phyloP scores from a whole-genome alignment of 2,329 filamentous ascomycete species.

The Alternaria tenuissima region DNA sequence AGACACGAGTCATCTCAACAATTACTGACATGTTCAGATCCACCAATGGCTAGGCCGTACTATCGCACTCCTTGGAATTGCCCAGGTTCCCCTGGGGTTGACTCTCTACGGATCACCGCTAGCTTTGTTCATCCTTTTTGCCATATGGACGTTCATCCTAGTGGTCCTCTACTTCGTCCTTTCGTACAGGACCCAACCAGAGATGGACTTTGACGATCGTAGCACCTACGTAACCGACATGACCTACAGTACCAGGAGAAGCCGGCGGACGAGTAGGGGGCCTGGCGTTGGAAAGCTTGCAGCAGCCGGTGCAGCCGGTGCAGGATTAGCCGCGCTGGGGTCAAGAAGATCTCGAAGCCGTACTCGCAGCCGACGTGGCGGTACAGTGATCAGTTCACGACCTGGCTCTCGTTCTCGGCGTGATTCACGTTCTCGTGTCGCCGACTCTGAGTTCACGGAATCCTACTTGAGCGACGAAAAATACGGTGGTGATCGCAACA shows the following conservation, averaged over 20 bases:
- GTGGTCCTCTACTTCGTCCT: conserved; percentile 81
- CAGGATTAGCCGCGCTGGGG: conserved; percentile 64
- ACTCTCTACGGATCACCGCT: conserved; percentile 92
- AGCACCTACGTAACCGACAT: conserved; percentile 67
- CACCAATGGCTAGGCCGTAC: conserved; percentile 88
- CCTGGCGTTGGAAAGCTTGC: conserved; percentile 58
- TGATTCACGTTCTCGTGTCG: conserved; percentile 40
- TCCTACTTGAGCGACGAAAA: conserved; percentile 56
- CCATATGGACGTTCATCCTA: conserved; percentile 77
- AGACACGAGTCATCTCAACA: not conserved
- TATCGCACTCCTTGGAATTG: conserved; percentile 81
- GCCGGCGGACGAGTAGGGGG: conserved; percentile 40
- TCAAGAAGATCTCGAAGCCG: conserved; percentile 52
- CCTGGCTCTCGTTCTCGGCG: conserved; percentile 41
- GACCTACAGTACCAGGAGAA: conserved; percentile 51
- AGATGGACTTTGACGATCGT: conserved; percentile 63
- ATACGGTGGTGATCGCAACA: conserved; percentile 43
- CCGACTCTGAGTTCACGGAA: conserved; percentile 38
- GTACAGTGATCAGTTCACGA: conserved; percentile 46
- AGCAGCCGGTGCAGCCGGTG: conserved; percentile 65
- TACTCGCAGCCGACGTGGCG: conserved; percentile 40
- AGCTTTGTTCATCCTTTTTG: conserved; percentile 83
- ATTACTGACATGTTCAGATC: conserved; percentile 62
- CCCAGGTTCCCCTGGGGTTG: conserved; percentile 87
- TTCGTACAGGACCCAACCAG: conserved; percentile 71